Evolutionary conservation across 1,139 yeast species (phyloP).

Genomic region (Yamadazyma dushanensis): DNA sequence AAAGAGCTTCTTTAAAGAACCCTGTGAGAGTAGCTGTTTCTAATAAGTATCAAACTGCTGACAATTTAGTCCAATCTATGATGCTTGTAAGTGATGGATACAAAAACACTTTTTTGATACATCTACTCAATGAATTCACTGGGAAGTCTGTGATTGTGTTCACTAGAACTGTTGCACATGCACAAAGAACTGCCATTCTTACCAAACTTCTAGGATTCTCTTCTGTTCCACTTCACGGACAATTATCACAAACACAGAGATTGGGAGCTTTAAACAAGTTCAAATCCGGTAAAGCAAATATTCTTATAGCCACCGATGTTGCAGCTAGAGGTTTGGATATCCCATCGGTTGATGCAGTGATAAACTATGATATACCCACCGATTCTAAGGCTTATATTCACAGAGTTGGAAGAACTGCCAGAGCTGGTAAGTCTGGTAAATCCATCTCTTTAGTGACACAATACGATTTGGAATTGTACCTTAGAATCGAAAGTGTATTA

Average conservation of each 20-base stretch:
- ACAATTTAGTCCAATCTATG: constrained; percentile 82
- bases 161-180: constrained; percentile 93
- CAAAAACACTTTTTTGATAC: constrained; percentile 84
- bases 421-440: constrained; percentile 96
- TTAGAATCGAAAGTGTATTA: constrained; percentile 85
- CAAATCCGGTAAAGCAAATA: constrained; percentile 78
- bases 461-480: constrained; percentile 84
- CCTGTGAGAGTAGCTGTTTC: constrained; percentile 94
- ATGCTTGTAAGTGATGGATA: constrained; percentile 92
- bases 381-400: constrained; percentile 98
- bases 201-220: constrained; percentile 81
- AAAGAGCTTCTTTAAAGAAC: constrained; percentile 83
- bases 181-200: constrained; percentile 84
- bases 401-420: constrained; percentile 96
- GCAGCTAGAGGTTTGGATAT: constrained; percentile 98
- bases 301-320: constrained; percentile 94
- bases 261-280: constrained; percentile 91
- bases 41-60: constrained; percentile 88
- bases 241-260: constrained; percentile 87
- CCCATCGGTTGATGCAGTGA: constrained; percentile 89
- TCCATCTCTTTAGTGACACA: constrained; percentile 91
- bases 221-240: constrained; percentile 94
- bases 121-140: constrained; percentile 75
- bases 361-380: constrained; percentile 94
- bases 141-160: constrained; percentile 90